Evolutionary conservation across 1,284 basidiomycete genomes (phyloP).

Genomic region (Sphagnurus paluster): DNA sequence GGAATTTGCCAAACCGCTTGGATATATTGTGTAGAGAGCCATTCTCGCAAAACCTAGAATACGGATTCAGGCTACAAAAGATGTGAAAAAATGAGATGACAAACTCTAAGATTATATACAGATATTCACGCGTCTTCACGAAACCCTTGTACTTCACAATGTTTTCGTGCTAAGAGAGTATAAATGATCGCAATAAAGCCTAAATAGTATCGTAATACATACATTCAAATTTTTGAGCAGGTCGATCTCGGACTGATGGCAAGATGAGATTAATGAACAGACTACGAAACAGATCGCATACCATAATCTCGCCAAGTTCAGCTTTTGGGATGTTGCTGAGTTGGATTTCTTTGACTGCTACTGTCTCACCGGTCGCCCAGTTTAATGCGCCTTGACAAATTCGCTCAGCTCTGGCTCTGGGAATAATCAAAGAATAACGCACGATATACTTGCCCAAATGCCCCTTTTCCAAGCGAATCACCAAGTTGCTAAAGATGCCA

Average conservation of each 20-base stretch:
- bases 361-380: conserved; percentile 95
- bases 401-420: conserved; percentile 1
- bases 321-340: conserved; percentile 90
- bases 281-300: conserved; percentile 35
- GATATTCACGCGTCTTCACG: conserved; percentile 89
- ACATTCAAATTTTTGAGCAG: conserved; percentile 95
- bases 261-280: conserved; percentile 10
- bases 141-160: conserved; percentile 99
- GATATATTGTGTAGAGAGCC: conserved; percentile 94
- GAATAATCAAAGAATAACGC: conserved; percentile 32
- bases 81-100: conserved; percentile 21
- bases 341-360: conserved; percentile 94
- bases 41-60: conserved; percentile 90
- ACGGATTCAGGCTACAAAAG: conserved; percentile 1
- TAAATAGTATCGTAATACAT: conserved; percentile 25
- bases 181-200: not conserved
- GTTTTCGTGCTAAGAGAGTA: conserved; percentile 70
- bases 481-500: conserved; percentile 75
- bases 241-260: conserved; percentile 88
- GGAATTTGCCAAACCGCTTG: conserved; percentile 98
- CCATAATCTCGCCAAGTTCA: conserved; percentile 97
- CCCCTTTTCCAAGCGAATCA: conserved; percentile 92
- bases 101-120: conserved; percentile 96
- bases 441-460: conserved; percentile 94
- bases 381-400: conserved; percentile 78